phyloP scores from a whole-genome alignment of 192 early-diverging fungal genomes.

The Entomortierella beljakovae region DNA sequence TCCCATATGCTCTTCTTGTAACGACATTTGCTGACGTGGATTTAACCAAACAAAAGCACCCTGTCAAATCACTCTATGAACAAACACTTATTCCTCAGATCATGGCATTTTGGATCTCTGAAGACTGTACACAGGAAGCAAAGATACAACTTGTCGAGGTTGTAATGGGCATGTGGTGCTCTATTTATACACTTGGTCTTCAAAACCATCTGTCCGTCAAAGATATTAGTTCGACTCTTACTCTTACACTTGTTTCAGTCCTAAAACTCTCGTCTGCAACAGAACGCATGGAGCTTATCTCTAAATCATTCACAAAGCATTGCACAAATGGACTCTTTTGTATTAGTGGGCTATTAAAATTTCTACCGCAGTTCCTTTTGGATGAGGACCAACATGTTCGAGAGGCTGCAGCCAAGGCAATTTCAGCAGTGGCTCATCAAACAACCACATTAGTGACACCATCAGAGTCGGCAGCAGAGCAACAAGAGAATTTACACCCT shows the following conservation, averaged over 20 bases:
- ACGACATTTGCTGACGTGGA: slow-evolving; percentile 44
- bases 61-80: slow-evolving; percentile 45
- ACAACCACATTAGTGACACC: slow-evolving; percentile 15
- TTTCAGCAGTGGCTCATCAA: slow-evolving; percentile 32
- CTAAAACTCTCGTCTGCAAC: slow-evolving; percentile 28
- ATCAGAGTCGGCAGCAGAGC: slow-evolving; percentile 12
- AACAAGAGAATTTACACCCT: slow-evolving; percentile 4
- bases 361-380: slow-evolving; percentile 47
- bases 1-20: slow-evolving; percentile 43
- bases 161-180: slow-evolving; percentile 54
- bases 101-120: slow-evolving; percentile 53
- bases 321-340: slow-evolving; percentile 49
- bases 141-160: slow-evolving; percentile 42
- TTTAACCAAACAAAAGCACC: slow-evolving; percentile 40
- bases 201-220: slow-evolving; percentile 41
- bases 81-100: slow-evolving; percentile 54
- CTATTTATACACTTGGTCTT: slow-evolving; percentile 44
- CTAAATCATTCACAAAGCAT: slow-evolving; percentile 49
- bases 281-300: slow-evolving; percentile 45
- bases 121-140: slow-evolving; percentile 32
- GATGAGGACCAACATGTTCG: slow-evolving; percentile 44
- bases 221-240: slow-evolving; percentile 47
- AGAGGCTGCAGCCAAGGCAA: slow-evolving; percentile 40
- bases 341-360: slow-evolving; percentile 43
- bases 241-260: slow-evolving; percentile 42